Conservation (phyloP, 306 rosid genomes). For the cucumber (Cucumis sativus) region Cucumber_9930_V3 NC_026659.2:25441501-25442000, state of each 20-base stretch:
- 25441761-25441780: slow-evolving; percentile 36
- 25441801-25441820: background rate
- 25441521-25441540: slow-evolving; percentile 1
- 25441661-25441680: background rate
- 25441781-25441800: background rate
- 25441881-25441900: background rate
- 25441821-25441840: background rate
- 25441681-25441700: background rate
- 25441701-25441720: slow-evolving; percentile 30
- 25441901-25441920: slow-evolving; percentile 13
- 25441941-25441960: slow-evolving; percentile 3
- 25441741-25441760: slow-evolving; percentile 61
- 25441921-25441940: slow-evolving; percentile 21
- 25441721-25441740: slow-evolving; percentile 53
- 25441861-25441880: background rate
- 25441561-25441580: slow-evolving; percentile 41
- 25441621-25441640: background rate
- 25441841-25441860: background rate
- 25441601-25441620: slow-evolving; percentile 5
- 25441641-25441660: background rate
- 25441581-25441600: slow-evolving; percentile 19
- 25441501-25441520: background rate
- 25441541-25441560: slow-evolving; percentile 15
- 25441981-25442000: slow-evolving; percentile 28
- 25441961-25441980: slow-evolving; percentile 10